Evolutionary conservation across 371 early-diverging fungal genomes (phyloP).

Genomic region (Vairimorpha necatrix): DNA sequence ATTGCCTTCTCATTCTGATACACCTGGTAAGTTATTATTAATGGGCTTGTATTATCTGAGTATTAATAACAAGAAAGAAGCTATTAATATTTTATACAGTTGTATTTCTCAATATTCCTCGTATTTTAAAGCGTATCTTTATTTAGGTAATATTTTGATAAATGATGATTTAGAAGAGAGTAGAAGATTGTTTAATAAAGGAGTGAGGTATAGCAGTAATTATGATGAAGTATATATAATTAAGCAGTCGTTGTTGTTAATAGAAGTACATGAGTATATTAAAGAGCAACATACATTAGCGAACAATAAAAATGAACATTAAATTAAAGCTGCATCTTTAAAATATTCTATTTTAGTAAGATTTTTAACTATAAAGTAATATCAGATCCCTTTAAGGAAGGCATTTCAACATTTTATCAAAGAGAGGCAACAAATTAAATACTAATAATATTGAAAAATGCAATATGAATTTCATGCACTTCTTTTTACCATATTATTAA

Average conservation of each 20-base stretch:
- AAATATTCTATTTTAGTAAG: no score
- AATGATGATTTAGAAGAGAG: constrained; percentile 9
- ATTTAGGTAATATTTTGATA: constrained; percentile 27
- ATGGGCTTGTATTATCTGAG: not conserved
- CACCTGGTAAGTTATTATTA: constrained; percentile 13
- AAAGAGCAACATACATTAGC: no score
- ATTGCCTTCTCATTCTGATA: not conserved
- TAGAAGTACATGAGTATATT: constrained; percentile 30
- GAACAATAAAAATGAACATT: not conserved
- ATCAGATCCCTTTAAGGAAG: no score
- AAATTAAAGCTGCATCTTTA: not conserved
- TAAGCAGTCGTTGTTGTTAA: constrained; percentile 16
- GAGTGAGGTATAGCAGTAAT: constrained; percentile 9
- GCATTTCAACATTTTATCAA: no score
- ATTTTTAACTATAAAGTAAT: no score
- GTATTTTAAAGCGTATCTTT: constrained; percentile 34
- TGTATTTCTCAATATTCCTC: constrained; percentile 2
- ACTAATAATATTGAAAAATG: no score
- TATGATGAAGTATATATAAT: constrained; percentile 22
- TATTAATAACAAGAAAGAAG: not conserved
- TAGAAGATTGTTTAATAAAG: constrained; percentile 4
- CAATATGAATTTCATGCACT: no score
- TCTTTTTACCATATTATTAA: no score
- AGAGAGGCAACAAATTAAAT: no score
- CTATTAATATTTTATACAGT: constrained; percentile 5